Conservation (phyloP, 257 asterid species). For the Solanum gandarillasii region DNA sequence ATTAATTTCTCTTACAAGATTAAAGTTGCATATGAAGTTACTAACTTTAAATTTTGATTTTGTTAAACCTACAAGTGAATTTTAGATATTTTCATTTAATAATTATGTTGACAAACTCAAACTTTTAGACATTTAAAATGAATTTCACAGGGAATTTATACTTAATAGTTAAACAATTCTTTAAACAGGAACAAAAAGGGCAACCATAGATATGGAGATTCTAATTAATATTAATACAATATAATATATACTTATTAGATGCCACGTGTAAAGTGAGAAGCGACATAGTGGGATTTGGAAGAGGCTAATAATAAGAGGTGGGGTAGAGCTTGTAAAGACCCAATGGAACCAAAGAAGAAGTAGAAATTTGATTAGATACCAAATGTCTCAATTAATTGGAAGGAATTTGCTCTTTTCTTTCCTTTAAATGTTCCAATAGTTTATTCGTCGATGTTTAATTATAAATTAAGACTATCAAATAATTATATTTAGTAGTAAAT, state of each 20-base stretch:
- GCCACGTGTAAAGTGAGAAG: background rate
- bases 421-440: background rate
- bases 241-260: background rate
- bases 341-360: background rate
- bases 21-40: background rate
- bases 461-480: background rate
- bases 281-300: background rate
- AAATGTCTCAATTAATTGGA: conserved; percentile 8
- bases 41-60: background rate
- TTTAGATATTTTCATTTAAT: too few relatives aligned
- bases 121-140: background rate
- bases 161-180: background rate
- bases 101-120: background rate
- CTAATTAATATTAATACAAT: background rate
- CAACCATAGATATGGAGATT: background rate
- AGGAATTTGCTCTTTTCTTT: conserved; percentile 6
- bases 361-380: conserved; percentile 14
- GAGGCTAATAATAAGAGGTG: background rate
- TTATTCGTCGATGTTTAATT: background rate
- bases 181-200: background rate
- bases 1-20: background rate
- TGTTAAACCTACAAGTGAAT: background rate
- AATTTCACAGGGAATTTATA: background rate
- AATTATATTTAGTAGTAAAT: background rate
- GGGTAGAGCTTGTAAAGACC: background rate